A percentile compares a stretch with the other conserved stretches of the same genome.
phyloP scores from a whole-genome alignment of 495 filamentous ascomycete species.

The Aspergillus cavernicola region DNA sequence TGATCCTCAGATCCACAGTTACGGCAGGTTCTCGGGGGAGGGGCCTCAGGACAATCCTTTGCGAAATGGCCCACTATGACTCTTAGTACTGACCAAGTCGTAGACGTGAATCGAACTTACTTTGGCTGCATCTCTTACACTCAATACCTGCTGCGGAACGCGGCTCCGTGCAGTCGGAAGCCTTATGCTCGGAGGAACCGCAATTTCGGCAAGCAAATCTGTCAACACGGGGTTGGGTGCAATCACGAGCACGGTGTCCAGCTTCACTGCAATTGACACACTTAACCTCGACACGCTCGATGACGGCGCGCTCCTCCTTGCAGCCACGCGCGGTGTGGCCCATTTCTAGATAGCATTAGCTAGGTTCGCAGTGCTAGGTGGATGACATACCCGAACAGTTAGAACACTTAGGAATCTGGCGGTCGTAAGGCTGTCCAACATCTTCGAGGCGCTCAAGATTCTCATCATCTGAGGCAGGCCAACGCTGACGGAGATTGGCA shows the following conservation, averaged over 20 bases:
- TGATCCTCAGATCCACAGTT: constrained; percentile 63
- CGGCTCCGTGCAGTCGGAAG: constrained; percentile 64
- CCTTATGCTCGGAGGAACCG: constrained; percentile 59
- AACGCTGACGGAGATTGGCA: constrained; percentile 52
- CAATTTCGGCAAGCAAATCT: constrained; percentile 79
- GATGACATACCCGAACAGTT: constrained; percentile 59
- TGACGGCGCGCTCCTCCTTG: constrained; percentile 53
- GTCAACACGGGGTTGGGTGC: constrained; percentile 57
- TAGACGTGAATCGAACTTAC: constrained; percentile 36
- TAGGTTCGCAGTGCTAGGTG: background rate
- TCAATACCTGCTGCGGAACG: constrained; percentile 70
- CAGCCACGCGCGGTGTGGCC: constrained; percentile 70
- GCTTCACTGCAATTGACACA: constrained; percentile 74
- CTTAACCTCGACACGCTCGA: constrained; percentile 50
- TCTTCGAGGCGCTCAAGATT: constrained; percentile 71
- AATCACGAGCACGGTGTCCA: constrained; percentile 69
- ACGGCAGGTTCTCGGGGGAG: constrained; percentile 52
- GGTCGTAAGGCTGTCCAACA: constrained; percentile 66
- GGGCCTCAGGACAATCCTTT: constrained; percentile 68
- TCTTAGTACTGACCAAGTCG: background rate
- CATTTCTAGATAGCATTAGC: constrained; percentile 49
- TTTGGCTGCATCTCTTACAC: constrained; percentile 72
- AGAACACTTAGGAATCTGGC: constrained; percentile 61
- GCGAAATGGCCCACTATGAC: constrained; percentile 73
- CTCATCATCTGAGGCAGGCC: constrained; percentile 63